These are phyloP conservation scores for Gillenia trifoliata DNA, from an alignment of 306 rosid genomes.

Conservation along the genomic window DNA sequence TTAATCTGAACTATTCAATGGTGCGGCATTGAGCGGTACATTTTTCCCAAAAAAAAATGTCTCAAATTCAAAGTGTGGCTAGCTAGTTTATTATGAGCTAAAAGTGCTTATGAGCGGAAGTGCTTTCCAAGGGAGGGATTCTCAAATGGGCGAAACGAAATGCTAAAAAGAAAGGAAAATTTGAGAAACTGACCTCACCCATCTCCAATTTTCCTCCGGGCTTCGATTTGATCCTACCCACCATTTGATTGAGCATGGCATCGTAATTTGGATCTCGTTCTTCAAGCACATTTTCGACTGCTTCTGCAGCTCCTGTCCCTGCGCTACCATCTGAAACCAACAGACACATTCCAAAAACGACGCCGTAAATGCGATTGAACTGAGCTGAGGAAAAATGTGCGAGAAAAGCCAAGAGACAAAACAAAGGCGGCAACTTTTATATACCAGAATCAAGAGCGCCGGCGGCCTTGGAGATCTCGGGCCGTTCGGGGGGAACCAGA, in stretches of 20 bases:
- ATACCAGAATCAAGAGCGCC: constrained; percentile 40
- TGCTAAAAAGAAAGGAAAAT: neutral
- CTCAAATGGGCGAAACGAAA: neutral
- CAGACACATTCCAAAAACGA: constrained; percentile 22
- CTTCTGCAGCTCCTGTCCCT: neutral
- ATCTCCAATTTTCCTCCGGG: constrained; percentile 87
- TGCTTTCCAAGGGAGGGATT: neutral
- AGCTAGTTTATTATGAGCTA: neutral
- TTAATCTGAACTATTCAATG: too few relatives aligned
- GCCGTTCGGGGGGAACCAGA: constrained; percentile 23
- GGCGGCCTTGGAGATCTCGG: constrained; percentile 33
- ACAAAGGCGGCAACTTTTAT: constrained; percentile 2
- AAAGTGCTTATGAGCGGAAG: neutral
- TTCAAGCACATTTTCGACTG: constrained; percentile 55
- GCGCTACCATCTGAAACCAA: constrained; percentile 40
- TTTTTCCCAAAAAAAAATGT: too few relatives aligned
- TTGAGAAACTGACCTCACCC: constrained; percentile 75
- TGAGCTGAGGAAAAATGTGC: neutral
- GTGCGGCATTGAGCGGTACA: too few relatives aligned
- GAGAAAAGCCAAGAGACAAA: neutral
- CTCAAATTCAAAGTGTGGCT: neutral
- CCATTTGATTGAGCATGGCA: constrained; percentile 88
- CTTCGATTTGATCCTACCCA: constrained; percentile 70
- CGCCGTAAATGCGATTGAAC: neutral
- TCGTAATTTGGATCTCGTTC: constrained; percentile 74